Conservation (phyloP, 139 green algal genomes). For the Parachlorella kessleri region DNA sequence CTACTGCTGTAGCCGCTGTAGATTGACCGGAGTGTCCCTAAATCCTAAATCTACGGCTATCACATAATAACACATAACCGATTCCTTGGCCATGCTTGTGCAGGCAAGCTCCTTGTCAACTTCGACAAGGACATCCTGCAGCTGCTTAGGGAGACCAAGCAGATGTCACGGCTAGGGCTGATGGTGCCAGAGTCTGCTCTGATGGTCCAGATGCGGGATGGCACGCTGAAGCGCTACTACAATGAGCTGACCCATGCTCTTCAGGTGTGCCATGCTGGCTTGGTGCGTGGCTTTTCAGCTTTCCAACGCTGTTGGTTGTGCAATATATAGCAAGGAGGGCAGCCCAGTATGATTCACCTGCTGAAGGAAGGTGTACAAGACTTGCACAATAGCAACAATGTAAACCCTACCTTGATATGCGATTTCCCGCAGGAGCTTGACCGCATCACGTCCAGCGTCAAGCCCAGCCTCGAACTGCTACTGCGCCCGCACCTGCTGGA, state of each 20-base stretch:
- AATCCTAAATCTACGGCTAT: neutral
- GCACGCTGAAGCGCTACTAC: conserved; percentile 89
- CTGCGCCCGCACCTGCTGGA: conserved; percentile 86
- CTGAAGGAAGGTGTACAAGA: neutral
- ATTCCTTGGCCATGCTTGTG: neutral
- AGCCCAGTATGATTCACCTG: neutral
- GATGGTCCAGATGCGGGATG: conserved; percentile 84
- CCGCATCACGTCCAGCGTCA: conserved; percentile 58
- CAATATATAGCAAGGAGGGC: too few species aligned
- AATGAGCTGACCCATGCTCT: conserved; percentile 79
- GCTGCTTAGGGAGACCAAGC: conserved; percentile 88
- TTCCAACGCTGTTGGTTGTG: too few species aligned
- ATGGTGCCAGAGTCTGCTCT: conserved; percentile 79
- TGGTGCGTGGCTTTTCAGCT: too few species aligned
- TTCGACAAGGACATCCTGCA: conserved; percentile 91
- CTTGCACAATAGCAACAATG: too few species aligned
- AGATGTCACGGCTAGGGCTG: conserved; percentile 86
- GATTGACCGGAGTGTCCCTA: neutral
- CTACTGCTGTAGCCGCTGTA: too few species aligned
- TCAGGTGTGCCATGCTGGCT: too few species aligned
- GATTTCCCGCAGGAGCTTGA: conserved; percentile 64
- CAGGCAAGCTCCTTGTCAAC: conserved; percentile 78
- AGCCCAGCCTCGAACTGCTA: conserved; percentile 72
- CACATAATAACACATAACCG: neutral
- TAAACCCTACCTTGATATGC: neutral